Evolutionary conservation across 257 asterid species (phyloP), one percentile per base, ranked within the genome.

Genomic region (Haberlea rhodopensis): DNA sequence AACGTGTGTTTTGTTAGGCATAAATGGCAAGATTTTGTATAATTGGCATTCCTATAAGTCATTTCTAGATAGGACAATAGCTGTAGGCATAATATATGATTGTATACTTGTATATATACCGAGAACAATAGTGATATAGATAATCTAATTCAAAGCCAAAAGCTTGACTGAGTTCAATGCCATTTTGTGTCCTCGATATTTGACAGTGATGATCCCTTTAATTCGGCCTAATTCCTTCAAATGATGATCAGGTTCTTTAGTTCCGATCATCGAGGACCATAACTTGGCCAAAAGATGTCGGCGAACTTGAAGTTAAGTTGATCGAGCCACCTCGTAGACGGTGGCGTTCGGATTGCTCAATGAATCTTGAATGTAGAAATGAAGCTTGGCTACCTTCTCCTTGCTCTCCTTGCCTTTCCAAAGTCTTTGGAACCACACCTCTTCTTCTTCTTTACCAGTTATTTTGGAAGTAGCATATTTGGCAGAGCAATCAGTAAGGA

Each of bases 211-310:
- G 4, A 51, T 0, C n/a, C 69, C 65, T 10, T 70, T 60, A 2
- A 27, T 64, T n/a, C 75, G 64, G 4, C 75, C 75, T 18, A 62
- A 22, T 51, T 62, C 25, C 22, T 54, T 9, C 5, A 65, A 53
- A n/a, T 5, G 16, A 3, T 10, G 21, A 21, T 43, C 56, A 7
- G 69, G 64, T 34, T 21, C 69, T 8, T 6, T 22, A 0, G 74
- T 62, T 60, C n/a, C 16, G 2, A 19, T 32, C 62, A 13, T 60
- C 66, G 6, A 37, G 1, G 1, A 51, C 73, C 26, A 34, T 27
- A 0, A 60, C 54, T 2, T n/a, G 67, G 10, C 73, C 73, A 16
- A 69, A 69, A 15, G 31, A 10, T 22, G 62, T 31, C 31, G 67
- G 3, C 3, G 66, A 46, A 24, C 20, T 32, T 0, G 67, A 10